phyloP scores from a whole-genome alignment of 129 eudicot genomes.

The Helianthus annuus region HanXRQr2.0-SUNRISE NC_035447.2:166755861-166756360 shows the following conservation, averaged over 20 bases:
- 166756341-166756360: too few species aligned
- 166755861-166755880: too few species aligned
- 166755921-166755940: too few species aligned
- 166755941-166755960: too few species aligned
- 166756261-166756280: conserved; percentile 4
- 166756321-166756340: neutral
- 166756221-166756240: conserved; percentile 43
- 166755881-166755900: too few species aligned
- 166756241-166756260: neutral
- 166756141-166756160: conserved; percentile 81
- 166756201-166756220: conserved; percentile 50
- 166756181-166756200: conserved; percentile 83
- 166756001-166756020: too few species aligned
- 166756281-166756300: conserved; percentile 8
- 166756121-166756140: conserved; percentile 61
- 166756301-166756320: conserved; percentile 11
- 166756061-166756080: conserved; percentile 64
- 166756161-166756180: conserved; percentile 72
- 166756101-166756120: conserved; percentile 49
- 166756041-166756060: conserved; percentile 8
- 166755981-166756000: too few species aligned
- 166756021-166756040: too few species aligned
- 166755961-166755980: too few species aligned
- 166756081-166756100: conserved; percentile 70
- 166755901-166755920: too few species aligned